Evolutionary conservation across 208 protist species (phyloP).

Genomic region (Trypanosoma brucei): DNA sequence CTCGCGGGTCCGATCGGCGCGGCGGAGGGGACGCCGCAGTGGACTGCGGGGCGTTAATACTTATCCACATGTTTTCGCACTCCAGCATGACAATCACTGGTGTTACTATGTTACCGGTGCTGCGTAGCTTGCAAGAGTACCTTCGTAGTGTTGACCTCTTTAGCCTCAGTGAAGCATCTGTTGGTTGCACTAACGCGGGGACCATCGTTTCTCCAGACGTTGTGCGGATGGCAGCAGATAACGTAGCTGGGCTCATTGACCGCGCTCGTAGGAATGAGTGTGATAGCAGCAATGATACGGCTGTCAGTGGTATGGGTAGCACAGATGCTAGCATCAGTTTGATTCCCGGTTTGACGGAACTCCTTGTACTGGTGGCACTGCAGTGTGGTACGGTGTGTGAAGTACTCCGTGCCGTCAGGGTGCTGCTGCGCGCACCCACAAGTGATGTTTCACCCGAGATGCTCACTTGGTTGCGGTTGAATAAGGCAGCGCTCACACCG

Average conservation of each 20-base stretch:
- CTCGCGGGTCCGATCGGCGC: slow-evolving; percentile 3
- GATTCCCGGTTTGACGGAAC: slow-evolving; percentile 40
- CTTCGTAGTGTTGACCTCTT: slow-evolving; percentile 63
- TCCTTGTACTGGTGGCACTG: slow-evolving; percentile 64
- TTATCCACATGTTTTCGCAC: slow-evolving; percentile 68
- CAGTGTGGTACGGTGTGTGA: slow-evolving; percentile 75
- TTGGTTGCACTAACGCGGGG: slow-evolving; percentile 5
- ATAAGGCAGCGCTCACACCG: slow-evolving; percentile 42
- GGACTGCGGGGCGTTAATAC: slow-evolving; percentile 77
- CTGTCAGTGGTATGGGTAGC: neutral
- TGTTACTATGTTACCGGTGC: slow-evolving; percentile 43
- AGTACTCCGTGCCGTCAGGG: slow-evolving; percentile 51
- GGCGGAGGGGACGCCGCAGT: slow-evolving; percentile 45
- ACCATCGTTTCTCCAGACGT: slow-evolving; percentile 44
- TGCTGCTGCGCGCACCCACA: slow-evolving; percentile 48
- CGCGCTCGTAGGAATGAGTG: neutral
- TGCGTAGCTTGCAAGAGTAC: slow-evolving; percentile 65
- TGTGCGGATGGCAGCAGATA: slow-evolving; percentile 53
- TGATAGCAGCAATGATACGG: neutral
- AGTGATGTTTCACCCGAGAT: slow-evolving; percentile 27
- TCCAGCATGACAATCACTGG: slow-evolving; percentile 21
- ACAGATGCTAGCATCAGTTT: slow-evolving; percentile 4
- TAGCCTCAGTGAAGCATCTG: slow-evolving; percentile 46
- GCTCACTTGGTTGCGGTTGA: slow-evolving; percentile 45
- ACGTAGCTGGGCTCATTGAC: slow-evolving; percentile 48